Percentiles rank a stretch among this genome's conserved stretches.
These are phyloP conservation scores for Friedmanniomyces simplex DNA, from an alignment of 495 filamentous ascomycete species.

Conservation along the genomic window DNA sequence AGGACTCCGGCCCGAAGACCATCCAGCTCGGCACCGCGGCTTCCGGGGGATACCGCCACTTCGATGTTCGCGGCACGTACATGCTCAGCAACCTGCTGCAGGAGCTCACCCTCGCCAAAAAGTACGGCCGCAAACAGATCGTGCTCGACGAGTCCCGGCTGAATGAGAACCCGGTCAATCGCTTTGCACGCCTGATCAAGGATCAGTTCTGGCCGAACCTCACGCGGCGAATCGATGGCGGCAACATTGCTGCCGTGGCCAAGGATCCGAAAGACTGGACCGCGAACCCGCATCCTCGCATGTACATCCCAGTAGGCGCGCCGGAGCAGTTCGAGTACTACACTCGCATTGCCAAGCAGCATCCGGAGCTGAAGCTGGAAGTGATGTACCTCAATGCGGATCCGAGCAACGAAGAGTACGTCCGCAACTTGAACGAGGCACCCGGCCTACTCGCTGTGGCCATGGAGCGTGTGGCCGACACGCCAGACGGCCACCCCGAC, in stretches of 20 bases:
- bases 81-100: slow-evolving; percentile 92
- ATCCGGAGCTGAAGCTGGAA: slow-evolving; percentile 75
- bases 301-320: slow-evolving; percentile 78
- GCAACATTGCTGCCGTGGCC: slow-evolving; percentile 75
- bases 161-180: slow-evolving; percentile 84
- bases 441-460: slow-evolving; percentile 82
- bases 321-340: slow-evolving; percentile 89
- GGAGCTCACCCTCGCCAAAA: slow-evolving; percentile 80
- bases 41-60: slow-evolving; percentile 71
- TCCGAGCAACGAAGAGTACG: slow-evolving; percentile 63
- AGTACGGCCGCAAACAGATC: slow-evolving; percentile 72
- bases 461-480: slow-evolving; percentile 63
- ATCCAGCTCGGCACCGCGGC: slow-evolving; percentile 74
- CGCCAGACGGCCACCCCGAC: slow-evolving; percentile 51
- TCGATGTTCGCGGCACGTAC: slow-evolving; percentile 87
- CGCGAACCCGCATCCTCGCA: slow-evolving; percentile 71
- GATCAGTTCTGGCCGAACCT: slow-evolving; percentile 83
- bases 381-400: slow-evolving; percentile 63
- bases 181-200: slow-evolving; percentile 73
- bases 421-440: slow-evolving; percentile 62
- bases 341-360: slow-evolving; percentile 55
- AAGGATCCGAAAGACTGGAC: slow-evolving; percentile 89
- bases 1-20: slow-evolving; percentile 86
- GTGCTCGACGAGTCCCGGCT: slow-evolving; percentile 78
- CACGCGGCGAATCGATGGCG: slow-evolving; percentile 77